Evolutionary conservation across 2,329 filamentous ascomycete species (phyloP).

Genomic region (Pezicula radicicola): DNA sequence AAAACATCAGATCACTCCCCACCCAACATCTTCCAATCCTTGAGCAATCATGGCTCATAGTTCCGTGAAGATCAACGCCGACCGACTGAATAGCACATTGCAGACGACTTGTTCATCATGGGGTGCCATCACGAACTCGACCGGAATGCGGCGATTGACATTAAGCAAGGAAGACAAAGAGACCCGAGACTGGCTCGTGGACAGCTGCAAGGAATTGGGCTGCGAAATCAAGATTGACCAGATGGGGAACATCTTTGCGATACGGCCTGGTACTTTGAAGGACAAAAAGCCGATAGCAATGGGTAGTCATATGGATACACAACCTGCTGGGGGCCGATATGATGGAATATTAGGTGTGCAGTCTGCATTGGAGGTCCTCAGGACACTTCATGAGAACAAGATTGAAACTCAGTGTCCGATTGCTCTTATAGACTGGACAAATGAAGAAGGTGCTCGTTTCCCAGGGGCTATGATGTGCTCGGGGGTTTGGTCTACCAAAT

Average conservation of each 20-base stretch:
- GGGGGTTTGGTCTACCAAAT: slow-evolving; percentile 70
- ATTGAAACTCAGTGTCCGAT: slow-evolving; percentile 68
- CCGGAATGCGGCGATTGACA: slow-evolving; percentile 70
- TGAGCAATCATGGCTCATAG: slow-evolving; percentile 8
- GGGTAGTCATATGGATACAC: slow-evolving; percentile 66
- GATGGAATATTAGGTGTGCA: slow-evolving; percentile 75
- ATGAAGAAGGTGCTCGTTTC: slow-evolving; percentile 76
- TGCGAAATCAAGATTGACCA: slow-evolving; percentile 67
- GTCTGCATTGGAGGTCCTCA: slow-evolving; percentile 69
- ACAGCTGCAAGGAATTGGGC: slow-evolving; percentile 57
- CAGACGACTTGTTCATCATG: slow-evolving; percentile 20
- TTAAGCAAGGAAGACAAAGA: slow-evolving; percentile 68
- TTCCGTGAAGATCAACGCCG: slow-evolving; percentile 15
- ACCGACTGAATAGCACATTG: slow-evolving; percentile 19
- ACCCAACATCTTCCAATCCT: background rate
- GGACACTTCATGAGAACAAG: slow-evolving; percentile 61
- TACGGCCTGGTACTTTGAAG: slow-evolving; percentile 54
- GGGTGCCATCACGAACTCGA: slow-evolving; percentile 20
- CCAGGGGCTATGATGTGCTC: slow-evolving; percentile 71
- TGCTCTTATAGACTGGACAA: slow-evolving; percentile 32
- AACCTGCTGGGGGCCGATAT: slow-evolving; percentile 59
- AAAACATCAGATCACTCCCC: too few species aligned
- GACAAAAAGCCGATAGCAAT: slow-evolving; percentile 62
- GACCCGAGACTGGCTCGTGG: slow-evolving; percentile 72
- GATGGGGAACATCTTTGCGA: slow-evolving; percentile 74